phyloP scores from a whole-genome alignment of 768 basidiomycete genomes.

The Naematelia encephala region DNA sequence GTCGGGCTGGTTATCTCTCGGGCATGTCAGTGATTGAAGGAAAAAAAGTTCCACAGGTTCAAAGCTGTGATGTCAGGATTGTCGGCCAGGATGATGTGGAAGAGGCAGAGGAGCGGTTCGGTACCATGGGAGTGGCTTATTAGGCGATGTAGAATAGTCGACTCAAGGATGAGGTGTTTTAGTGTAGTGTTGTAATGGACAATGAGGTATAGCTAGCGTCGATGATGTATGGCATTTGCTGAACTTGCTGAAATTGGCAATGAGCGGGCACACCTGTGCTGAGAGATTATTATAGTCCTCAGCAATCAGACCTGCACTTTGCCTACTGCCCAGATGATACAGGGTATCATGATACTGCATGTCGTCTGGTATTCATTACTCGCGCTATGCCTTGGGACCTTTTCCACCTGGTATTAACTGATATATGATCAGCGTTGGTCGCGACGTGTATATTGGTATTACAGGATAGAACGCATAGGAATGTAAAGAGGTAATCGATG shows the following conservation, averaged over 20 bases:
- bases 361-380: neutral
- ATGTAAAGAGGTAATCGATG: too few relatives aligned
- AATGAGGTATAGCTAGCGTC: too few relatives aligned
- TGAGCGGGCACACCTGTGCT: too few relatives aligned
- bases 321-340: neutral
- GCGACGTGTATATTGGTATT: too few relatives aligned
- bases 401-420: conserved; percentile 70
- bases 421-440: conserved; percentile 11
- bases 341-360: neutral
- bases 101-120: conserved; percentile 7
- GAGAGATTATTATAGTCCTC: too few relatives aligned
- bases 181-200: neutral
- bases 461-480: too few relatives aligned
- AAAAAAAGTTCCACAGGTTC: conserved; percentile 31
- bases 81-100: conserved; percentile 9
- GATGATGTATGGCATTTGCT: too few relatives aligned
- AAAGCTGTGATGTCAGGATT: conserved; percentile 11
- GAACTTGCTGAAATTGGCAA: too few relatives aligned
- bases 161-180: too few relatives aligned
- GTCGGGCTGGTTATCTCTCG: neutral
- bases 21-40: neutral
- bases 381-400: conserved; percentile 55
- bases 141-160: neutral
- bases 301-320: too few relatives aligned
- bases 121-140: neutral